A percentile compares a stretch with the other conserved stretches of the same genome.
phyloP scores from a whole-genome alignment of 768 basidiomycete genomes.

The Russula brevipes region DNA sequence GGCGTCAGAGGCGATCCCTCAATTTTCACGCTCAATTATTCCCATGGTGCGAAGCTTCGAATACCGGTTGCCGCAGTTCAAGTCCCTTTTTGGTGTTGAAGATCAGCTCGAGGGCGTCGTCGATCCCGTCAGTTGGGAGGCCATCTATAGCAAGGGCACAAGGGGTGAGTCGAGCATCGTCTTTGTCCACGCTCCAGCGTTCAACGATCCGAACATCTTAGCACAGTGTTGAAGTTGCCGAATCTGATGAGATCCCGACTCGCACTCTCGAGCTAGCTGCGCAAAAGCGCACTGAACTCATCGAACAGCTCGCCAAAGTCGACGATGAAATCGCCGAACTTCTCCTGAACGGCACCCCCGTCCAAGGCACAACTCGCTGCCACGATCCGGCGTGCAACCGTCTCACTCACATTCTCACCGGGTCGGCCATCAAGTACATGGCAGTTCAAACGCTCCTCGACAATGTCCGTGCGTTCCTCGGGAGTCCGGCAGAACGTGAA shows the following conservation, averaged over 20 bases:
- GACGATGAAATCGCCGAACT: conserved; percentile 92
- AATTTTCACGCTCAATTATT: no score
- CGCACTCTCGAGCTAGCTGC: conserved; percentile 67
- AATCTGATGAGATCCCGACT: conserved; percentile 84
- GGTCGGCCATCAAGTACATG: conserved; percentile 96
- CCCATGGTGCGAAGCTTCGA: conserved; percentile 65
- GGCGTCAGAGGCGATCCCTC: no score
- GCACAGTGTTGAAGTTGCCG: conserved; percentile 64
- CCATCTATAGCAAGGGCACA: conserved; percentile 88
- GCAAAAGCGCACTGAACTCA: conserved; percentile 82
- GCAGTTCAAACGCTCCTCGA: conserved; percentile 93
- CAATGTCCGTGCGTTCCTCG: conserved; percentile 89
- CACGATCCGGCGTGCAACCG: conserved; percentile 86
- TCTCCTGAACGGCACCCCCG: conserved; percentile 78
- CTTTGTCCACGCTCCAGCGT: background rate
- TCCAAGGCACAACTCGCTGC: conserved; percentile 65
- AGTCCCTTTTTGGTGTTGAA: conserved; percentile 91
- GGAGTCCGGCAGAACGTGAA: conserved; percentile 74
- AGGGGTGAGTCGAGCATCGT: conserved; percentile 62
- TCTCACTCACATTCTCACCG: conserved; percentile 85
- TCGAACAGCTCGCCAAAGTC: conserved; percentile 93
- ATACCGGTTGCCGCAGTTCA: conserved; percentile 94
- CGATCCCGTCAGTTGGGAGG: conserved; percentile 90
- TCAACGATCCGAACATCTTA: background rate
- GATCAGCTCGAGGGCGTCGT: conserved; percentile 86